phyloP scores from a whole-genome alignment of 169 alveolate species.

The Plasmodium fragile region DNA sequence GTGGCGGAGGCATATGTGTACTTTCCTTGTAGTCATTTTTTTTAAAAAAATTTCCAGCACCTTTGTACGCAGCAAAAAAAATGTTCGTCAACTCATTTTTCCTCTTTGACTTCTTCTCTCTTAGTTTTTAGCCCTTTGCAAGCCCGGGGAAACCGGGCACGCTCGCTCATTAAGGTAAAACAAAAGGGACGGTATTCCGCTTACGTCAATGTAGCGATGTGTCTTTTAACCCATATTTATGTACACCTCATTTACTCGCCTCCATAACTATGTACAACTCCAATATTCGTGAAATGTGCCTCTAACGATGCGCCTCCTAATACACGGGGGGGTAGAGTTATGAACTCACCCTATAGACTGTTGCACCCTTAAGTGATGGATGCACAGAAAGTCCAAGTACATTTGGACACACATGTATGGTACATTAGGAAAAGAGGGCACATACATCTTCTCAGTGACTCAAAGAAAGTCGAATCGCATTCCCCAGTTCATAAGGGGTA shows the following conservation, averaged over 20 bases:
- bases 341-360: background rate
- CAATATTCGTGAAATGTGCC: background rate
- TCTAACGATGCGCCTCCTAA: background rate
- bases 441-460: background rate
- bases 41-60: background rate
- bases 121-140: background rate
- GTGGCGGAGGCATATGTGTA: background rate
- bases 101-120: background rate
- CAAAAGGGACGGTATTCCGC: background rate
- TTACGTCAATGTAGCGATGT: background rate
- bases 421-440: background rate
- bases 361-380: background rate
- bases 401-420: background rate
- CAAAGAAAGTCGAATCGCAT: background rate
- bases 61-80: background rate
- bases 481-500: background rate
- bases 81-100: background rate
- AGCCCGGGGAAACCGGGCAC: background rate
- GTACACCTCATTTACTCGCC: background rate
- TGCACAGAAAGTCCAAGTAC: background rate
- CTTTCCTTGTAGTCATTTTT: background rate
- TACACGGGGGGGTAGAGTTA: background rate
- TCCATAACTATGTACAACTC: background rate
- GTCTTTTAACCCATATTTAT: background rate
- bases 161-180: background rate